phyloP scores from a whole-genome alignment of 331 rosid genomes.

The Malus hybrid region DNA sequence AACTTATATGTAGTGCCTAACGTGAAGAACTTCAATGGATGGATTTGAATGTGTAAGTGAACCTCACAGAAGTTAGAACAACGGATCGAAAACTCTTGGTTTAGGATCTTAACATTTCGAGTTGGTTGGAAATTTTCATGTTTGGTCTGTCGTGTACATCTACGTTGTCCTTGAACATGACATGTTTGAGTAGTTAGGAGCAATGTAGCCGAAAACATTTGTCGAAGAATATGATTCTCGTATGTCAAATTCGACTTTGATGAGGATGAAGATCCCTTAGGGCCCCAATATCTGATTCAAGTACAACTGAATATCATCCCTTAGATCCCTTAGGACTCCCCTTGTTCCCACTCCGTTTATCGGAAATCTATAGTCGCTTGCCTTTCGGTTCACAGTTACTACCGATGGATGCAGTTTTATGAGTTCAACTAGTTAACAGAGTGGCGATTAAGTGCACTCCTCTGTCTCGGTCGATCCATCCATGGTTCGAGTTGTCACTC shows the following conservation, averaged over 20 bases:
- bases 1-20: background rate
- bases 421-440: background rate
- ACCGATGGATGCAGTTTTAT: background rate
- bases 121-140: background rate
- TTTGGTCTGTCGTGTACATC: background rate
- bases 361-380: background rate
- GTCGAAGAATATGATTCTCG: background rate
- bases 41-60: no score
- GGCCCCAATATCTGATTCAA: background rate
- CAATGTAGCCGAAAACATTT: background rate
- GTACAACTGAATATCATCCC: background rate
- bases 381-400: no score
- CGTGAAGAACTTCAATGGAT: background rate
- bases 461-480: background rate
- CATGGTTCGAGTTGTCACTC: background rate
- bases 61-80: no score
- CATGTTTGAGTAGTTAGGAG: background rate
- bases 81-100: background rate
- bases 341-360: background rate
- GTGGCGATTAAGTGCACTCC: background rate
- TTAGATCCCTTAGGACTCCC: background rate
- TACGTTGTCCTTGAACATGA: background rate
- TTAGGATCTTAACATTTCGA: background rate
- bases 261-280: background rate
- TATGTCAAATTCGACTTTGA: background rate